Base-by-base conservation (phyloP, 106 monocot species). In the Dioscorea dumetorum region DNA sequence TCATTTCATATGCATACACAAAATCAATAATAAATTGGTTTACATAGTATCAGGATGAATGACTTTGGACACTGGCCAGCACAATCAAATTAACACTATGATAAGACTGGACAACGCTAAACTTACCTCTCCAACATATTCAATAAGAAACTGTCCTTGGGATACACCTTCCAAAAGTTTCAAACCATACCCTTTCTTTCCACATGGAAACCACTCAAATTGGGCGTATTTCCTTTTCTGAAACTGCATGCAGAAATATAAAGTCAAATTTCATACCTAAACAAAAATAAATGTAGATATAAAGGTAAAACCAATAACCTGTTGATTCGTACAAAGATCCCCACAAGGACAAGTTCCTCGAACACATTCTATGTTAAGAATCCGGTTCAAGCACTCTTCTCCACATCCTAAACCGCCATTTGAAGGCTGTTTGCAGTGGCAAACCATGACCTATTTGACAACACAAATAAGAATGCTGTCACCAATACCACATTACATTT, bases 91-190 rank as follows among this genome's bases (percentile, higher is more conserved):
- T 28, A 28, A 19, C 2, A 49, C 31, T 51, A 65, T 23, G 4
- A 20, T 2, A 67, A 19, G 41, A 59, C 32, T 24, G 50, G 62
- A 60, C 13, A 34, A 35, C 66, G 12, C 61, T 14, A 48, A 63
- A 15, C 57, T 56, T 78, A 99, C 97, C 89, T 99, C 97, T 57
- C 97, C 97, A 74, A 99, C 92, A 81, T 99, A 99, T 90, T 99
- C 97, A 79, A 99, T 93, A 33, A 99, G 89, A 81, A 99, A 99
- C 62, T 81, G 68, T 50, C 97, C 97, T 67, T 70, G 48, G 50
- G 73, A 72, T 59, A 78, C 85, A 79, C 77, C 72, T 86, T 93
- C 81, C 19, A 72, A 78, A 62, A 85, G 70, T 61, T 93, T 82
- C 48, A 99, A 62, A 1, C 97, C 97, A 79, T 74, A 77, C 10